These are phyloP conservation scores for Myxozyma sirexii DNA, from an alignment of 805 yeast species.

Conservation along the genomic window DNA sequence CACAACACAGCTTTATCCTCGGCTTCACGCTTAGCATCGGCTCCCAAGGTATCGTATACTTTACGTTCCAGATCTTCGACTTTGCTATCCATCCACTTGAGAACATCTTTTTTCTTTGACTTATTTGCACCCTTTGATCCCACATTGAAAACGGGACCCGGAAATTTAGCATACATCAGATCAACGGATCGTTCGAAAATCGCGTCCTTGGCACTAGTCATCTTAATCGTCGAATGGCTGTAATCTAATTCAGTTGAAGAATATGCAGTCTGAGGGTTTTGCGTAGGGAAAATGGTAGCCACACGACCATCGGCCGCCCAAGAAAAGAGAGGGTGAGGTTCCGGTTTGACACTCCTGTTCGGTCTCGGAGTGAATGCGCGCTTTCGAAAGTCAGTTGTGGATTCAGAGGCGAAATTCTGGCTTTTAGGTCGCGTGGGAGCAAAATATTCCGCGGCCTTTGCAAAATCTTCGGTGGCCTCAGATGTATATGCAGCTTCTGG, in stretches of 20 bases:
- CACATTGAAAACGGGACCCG: slow-evolving; percentile 63
- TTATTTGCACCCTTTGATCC: slow-evolving; percentile 48
- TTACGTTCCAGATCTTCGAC: slow-evolving; percentile 37
- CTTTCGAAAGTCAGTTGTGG: neutral
- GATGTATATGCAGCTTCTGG: neutral
- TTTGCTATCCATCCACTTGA: slow-evolving; percentile 62
- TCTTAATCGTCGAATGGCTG: slow-evolving; percentile 38
- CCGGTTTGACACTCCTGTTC: neutral
- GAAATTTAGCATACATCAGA: slow-evolving; percentile 50
- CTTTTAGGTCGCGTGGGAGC: neutral
- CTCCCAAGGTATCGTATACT: slow-evolving; percentile 33
- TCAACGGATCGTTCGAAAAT: slow-evolving; percentile 37
- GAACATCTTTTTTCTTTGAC: slow-evolving; percentile 66
- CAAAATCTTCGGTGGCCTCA: no score
- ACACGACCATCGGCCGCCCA: slow-evolving; percentile 58
- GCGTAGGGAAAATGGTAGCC: slow-evolving; percentile 50
- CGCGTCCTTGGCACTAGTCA: slow-evolving; percentile 39
- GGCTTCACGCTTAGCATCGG: slow-evolving; percentile 36
- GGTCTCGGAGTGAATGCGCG: neutral
- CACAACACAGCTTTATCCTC: slow-evolving; percentile 41
- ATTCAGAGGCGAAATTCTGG: neutral
- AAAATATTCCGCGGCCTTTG: no score
- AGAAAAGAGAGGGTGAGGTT: slow-evolving; percentile 59
- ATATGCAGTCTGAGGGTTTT: slow-evolving; percentile 20
- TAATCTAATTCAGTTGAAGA: slow-evolving; percentile 45